Evolutionary conservation across 306 rosid species (phyloP).

Genomic region (Pueraria montana): DNA sequence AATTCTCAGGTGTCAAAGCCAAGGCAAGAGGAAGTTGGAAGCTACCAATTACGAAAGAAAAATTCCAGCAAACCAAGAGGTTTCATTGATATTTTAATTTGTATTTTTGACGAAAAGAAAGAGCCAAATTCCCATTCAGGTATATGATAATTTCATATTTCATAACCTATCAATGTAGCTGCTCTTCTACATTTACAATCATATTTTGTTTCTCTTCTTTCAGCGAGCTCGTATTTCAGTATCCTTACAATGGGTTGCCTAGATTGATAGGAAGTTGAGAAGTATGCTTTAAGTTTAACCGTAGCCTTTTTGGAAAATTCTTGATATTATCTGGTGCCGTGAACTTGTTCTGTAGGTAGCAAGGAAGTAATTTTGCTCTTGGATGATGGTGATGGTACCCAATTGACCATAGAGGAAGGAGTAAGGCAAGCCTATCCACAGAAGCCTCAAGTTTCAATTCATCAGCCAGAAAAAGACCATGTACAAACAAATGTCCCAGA

Average conservation of each 20-base stretch:
- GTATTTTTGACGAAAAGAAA: slow-evolving; percentile 61
- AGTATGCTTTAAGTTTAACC: not conserved
- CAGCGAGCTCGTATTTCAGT: not conserved
- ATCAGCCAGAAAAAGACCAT: slow-evolving; percentile 55
- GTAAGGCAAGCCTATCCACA: slow-evolving; percentile 48
- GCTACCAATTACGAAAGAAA: slow-evolving; percentile 74
- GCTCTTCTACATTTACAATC: slow-evolving; percentile 35
- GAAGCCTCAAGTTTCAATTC: slow-evolving; percentile 52
- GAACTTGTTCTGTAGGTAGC: slow-evolving; percentile 52
- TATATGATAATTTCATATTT: slow-evolving; percentile 49
- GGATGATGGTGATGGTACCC: slow-evolving; percentile 51
- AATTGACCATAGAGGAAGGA: slow-evolving; percentile 57
- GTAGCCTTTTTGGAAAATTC: not conserved
- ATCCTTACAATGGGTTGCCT: slow-evolving; percentile 21
- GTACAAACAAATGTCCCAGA: slow-evolving; percentile 47
- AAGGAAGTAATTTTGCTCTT: slow-evolving; percentile 54
- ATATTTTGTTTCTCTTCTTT: not conserved
- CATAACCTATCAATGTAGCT: not conserved
- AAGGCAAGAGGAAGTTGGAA: slow-evolving; percentile 67
- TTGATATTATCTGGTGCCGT: slow-evolving; percentile 9
- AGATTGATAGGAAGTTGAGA: slow-evolving; percentile 12
- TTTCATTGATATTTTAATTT: slow-evolving; percentile 73
- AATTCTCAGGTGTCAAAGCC: slow-evolving; percentile 53
- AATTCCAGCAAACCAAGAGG: slow-evolving; percentile 77
- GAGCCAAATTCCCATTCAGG: slow-evolving; percentile 63